Base-by-base conservation (phyloP, 805 yeast genomes). In the Dipodascopsis uninucleata region DNA sequence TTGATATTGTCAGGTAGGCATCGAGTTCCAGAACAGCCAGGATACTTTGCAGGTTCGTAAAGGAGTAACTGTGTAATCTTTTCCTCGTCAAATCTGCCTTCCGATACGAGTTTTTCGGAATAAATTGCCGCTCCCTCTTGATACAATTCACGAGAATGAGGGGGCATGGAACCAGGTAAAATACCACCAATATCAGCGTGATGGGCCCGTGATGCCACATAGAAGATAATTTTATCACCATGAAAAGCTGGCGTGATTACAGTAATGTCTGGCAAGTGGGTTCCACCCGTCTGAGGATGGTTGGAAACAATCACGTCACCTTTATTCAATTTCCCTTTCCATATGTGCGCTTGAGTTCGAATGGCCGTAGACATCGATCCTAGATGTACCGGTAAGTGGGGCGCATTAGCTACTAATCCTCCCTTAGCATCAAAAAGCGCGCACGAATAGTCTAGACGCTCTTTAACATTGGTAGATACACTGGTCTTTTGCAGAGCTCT, bases 111-210 rank as follows among this genome's bases (percentile, higher is more conserved):
- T 48, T 84, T 71, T 61, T 82, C 89, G 1, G 93, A 81, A 58
- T 78, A 75, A 28, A 90, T 87, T 2, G 85, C 78, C 2, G 96
- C 96, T 35, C 97, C 97, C 66, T 89, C 97, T 60, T 89, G 89
- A 71, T 79, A 82, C 31, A 90, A 67, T 47, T 80, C 79, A 58
- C 81, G 85, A 1, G 96, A 86, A 60, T 83, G 80, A 7, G 96
- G 95, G 12, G 97, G 96, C 88, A 89, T 87, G 0, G 95, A 83
- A 1, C 97, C 97, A 0, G 97, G 95, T 28, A 86, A 67, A 46
- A 82, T 77, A 10, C 95, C 94, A 14, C 97, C 97, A 59, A 90
- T 89, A 64, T 89, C 97, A 4, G 96, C 89, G 66, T 90, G 97
- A 66, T 89, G 97, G 1, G 96, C 97, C 53, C 97, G 73, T 0